Evolutionary conservation across 202 grass and related monocot genomes (phyloP).

Genomic region (Panicum virgatum): DNA sequence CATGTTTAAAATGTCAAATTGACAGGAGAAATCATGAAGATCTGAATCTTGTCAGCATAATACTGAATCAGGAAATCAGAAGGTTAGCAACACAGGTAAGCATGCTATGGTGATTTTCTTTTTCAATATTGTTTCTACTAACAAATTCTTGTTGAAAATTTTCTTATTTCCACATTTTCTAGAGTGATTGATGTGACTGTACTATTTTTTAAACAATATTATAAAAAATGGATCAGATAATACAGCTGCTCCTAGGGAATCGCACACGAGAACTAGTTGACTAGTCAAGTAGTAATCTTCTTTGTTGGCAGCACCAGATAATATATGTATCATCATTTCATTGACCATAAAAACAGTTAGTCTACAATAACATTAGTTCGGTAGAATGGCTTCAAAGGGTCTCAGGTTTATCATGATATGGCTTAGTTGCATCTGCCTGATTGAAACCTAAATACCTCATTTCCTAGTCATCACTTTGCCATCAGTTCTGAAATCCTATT

Average conservation of each 20-base stretch:
- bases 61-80: constrained; percentile 91
- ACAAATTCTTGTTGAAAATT: constrained; percentile 1
- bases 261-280: not conserved
- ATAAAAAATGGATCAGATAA: constrained; percentile 2
- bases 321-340: not conserved
- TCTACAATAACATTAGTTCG: not conserved
- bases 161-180: not conserved
- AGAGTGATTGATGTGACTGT: not conserved
- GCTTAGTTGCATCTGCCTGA: not conserved
- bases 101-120: not conserved
- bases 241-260: not conserved
- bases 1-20: constrained; percentile 30
- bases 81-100: constrained; percentile 79
- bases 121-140: not conserved
- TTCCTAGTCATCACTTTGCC: not conserved
- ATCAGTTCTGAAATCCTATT: not conserved
- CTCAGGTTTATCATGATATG: not conserved
- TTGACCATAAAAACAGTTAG: not conserved
- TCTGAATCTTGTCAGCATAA: constrained; percentile 77
- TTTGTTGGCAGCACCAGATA: not conserved
- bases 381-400: not conserved
- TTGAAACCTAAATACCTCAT: not conserved
- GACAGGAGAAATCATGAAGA: constrained; percentile 79
- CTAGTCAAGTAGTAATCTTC: not conserved
- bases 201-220: not conserved